Percentiles rank a stretch among this genome's conserved stretches.
Evolutionary conservation across 2,329 filamentous ascomycete species (phyloP).

Genomic region (Pseudogymnoascus sp.): DNA sequence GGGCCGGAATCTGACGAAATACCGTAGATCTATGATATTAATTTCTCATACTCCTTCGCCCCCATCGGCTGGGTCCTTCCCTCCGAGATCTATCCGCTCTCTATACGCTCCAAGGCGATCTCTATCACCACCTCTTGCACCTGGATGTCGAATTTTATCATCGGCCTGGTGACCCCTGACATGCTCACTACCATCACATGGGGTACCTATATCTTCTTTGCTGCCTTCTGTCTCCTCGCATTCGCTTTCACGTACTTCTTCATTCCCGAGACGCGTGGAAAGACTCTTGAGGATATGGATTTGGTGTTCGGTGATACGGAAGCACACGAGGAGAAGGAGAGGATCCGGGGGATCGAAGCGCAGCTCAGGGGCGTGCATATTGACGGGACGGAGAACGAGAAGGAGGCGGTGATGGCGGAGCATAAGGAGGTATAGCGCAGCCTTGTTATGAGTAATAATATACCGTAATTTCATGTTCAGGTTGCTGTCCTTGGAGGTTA

Average conservation of each 20-base stretch:
- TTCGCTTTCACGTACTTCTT: constrained; percentile 44
- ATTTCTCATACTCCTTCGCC: constrained; percentile 47
- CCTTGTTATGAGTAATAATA: neutral
- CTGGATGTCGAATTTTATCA: constrained; percentile 50
- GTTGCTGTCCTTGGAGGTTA: neutral
- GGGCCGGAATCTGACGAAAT: neutral
- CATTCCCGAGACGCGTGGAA: constrained; percentile 50
- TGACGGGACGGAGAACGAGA: constrained; percentile 16
- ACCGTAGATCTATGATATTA: constrained; percentile 53
- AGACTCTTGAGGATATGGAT: constrained; percentile 50
- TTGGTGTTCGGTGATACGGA: constrained; percentile 34
- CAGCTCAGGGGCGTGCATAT: constrained; percentile 17
- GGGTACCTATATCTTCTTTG: constrained; percentile 54
- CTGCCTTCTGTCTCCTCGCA: constrained; percentile 41
- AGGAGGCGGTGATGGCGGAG: constrained; percentile 9
- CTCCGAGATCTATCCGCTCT: constrained; percentile 50
- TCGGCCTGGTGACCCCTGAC: constrained; percentile 46
- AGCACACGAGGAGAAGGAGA: constrained; percentile 30
- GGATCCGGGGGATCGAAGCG: constrained; percentile 18
- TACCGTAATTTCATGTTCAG: neutral
- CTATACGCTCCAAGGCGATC: constrained; percentile 52
- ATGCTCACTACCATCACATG: constrained; percentile 45
- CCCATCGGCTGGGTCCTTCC: constrained; percentile 49
- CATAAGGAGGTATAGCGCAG: constrained; percentile 11
- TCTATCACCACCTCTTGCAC: constrained; percentile 48